Evolutionary conservation across 805 yeast species (phyloP).

Genomic region (Wickerhamiella domercqiae): DNA sequence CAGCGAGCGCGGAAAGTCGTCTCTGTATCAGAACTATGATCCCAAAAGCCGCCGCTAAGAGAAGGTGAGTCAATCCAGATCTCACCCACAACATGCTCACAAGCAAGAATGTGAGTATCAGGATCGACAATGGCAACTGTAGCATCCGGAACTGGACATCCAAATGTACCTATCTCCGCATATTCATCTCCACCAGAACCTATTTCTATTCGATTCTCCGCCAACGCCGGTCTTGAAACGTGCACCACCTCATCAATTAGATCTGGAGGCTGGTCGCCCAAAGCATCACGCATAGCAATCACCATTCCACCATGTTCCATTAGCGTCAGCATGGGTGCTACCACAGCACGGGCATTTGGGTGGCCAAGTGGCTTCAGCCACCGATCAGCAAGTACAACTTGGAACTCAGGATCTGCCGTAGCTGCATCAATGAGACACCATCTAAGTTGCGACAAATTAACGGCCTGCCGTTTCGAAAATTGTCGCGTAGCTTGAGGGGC

Average conservation of each 20-base stretch:
- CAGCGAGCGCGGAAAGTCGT: slow-evolving; percentile 72
- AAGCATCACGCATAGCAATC: slow-evolving; percentile 81
- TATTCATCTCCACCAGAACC: slow-evolving; percentile 33
- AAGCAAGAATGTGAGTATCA: slow-evolving; percentile 62
- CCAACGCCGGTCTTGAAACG: slow-evolving; percentile 56
- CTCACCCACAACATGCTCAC: slow-evolving; percentile 77
- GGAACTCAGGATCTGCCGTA: slow-evolving; percentile 84
- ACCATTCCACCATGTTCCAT: slow-evolving; percentile 96
- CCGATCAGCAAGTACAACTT: slow-evolving; percentile 73
- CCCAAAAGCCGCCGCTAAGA: slow-evolving; percentile 82
- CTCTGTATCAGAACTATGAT: slow-evolving; percentile 47
- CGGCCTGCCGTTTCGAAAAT: slow-evolving; percentile 55
- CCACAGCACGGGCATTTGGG: slow-evolving; percentile 51
- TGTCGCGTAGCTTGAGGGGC: slow-evolving; percentile 75
- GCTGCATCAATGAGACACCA: slow-evolving; percentile 86
- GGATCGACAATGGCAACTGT: slow-evolving; percentile 90
- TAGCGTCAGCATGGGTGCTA: slow-evolving; percentile 77
- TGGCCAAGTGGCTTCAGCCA: slow-evolving; percentile 89
- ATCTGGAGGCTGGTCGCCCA: slow-evolving; percentile 38
- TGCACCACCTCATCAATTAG: slow-evolving; percentile 42
- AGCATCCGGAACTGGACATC: slow-evolving; percentile 88
- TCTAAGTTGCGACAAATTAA: slow-evolving; percentile 62
- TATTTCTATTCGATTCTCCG: slow-evolving; percentile 55
- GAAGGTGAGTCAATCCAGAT: slow-evolving; percentile 95
- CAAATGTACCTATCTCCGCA: slow-evolving; percentile 65